These are phyloP conservation scores for Saturnispora galanensis DNA, from an alignment of 805 yeast species.

Conservation along the genomic window DNA sequence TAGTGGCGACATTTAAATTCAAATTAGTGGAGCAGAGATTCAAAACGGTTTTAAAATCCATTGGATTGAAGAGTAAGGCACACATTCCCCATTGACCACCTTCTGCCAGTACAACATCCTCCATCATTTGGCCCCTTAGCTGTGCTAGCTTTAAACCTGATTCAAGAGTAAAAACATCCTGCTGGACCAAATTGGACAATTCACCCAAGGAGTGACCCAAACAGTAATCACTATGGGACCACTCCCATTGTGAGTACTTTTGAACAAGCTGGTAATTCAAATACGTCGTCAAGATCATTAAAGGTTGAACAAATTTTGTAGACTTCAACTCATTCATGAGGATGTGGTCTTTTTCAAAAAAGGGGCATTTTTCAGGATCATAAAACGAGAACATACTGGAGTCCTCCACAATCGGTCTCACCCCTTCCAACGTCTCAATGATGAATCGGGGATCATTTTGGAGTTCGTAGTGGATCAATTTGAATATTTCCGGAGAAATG, in stretches of 20 bases:
- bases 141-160: conserved; percentile 21
- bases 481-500: conserved; percentile 11
- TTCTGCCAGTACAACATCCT: conserved; percentile 12
- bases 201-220: conserved; percentile 32
- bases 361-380: conserved; percentile 4
- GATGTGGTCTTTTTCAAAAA: neutral
- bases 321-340: neutral
- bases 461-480: conserved; percentile 9
- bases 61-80: conserved; percentile 23
- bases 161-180: conserved; percentile 19
- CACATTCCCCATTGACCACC: conserved; percentile 26
- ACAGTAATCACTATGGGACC: conserved; percentile 16
- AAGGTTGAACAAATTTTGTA: conserved; percentile 13
- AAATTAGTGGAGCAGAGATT: conserved; percentile 12
- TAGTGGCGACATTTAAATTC: conserved; percentile 22
- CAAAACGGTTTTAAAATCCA: conserved; percentile 15
- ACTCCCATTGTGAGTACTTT: conserved; percentile 13
- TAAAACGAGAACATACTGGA: conserved; percentile 3
- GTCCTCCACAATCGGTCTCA: conserved; percentile 2
- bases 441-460: neutral
- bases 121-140: conserved; percentile 27
- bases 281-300: conserved; percentile 15
- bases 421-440: neutral
- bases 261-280: conserved; percentile 16
- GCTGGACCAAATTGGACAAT: conserved; percentile 23